Evolutionary conservation across 1,284 basidiomycete genomes (phyloP).

Genomic region (Cutaneotrichosporon sp.): DNA sequence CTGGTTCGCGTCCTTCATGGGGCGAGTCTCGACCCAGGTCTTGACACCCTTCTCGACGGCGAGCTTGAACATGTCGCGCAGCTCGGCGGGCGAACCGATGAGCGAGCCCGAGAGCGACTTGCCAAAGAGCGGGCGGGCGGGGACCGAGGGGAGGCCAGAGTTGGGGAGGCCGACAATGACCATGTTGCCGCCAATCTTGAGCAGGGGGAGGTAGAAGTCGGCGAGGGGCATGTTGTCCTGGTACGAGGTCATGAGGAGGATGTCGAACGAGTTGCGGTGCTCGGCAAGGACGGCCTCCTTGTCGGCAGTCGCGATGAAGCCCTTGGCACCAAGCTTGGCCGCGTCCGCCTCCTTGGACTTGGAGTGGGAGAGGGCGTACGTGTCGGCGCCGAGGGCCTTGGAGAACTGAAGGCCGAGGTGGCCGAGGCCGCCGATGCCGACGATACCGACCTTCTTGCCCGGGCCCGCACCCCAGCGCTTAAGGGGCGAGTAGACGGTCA

Average conservation of each 20-base stretch:
- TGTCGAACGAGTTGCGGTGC: constrained; percentile 53
- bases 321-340: constrained; percentile 61
- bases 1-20: constrained; percentile 56
- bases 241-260: constrained; percentile 55
- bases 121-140: constrained; percentile 14
- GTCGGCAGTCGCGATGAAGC: constrained; percentile 57
- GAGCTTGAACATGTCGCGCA: constrained; percentile 52
- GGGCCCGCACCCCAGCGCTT: constrained; percentile 64
- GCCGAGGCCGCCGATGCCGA: constrained; percentile 64
- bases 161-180: constrained; percentile 53
- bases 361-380: constrained; percentile 68
- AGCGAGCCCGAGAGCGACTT: constrained; percentile 41
- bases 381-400: constrained; percentile 62
- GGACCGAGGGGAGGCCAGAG: constrained; percentile 26
- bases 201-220: constrained; percentile 42
- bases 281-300: constrained; percentile 53
- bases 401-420: constrained; percentile 64
- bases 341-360: constrained; percentile 65
- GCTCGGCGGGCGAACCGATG: constrained; percentile 54
- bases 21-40: constrained; percentile 54
- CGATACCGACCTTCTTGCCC: constrained; percentile 67
- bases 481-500: constrained; percentile 69
- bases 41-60: constrained; percentile 48
- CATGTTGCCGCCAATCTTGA: constrained; percentile 53
- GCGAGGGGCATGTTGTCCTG: constrained; percentile 39